Conservation (phyloP, 2,329 filamentous ascomycete genomes). For the Dactylellina sp. region DNA sequence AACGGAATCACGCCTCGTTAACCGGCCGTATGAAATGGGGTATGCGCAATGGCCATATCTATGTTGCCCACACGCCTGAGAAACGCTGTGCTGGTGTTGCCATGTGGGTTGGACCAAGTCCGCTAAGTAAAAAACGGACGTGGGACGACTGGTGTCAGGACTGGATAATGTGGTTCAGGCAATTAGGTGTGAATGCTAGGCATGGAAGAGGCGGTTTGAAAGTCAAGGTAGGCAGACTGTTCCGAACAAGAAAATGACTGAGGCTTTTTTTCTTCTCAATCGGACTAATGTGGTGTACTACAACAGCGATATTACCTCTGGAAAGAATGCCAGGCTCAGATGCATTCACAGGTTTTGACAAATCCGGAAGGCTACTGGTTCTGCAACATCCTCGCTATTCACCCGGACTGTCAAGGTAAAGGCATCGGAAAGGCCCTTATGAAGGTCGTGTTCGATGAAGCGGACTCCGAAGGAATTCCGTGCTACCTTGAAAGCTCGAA, state of each 20-base stretch:
- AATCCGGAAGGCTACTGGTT: conserved; percentile 78
- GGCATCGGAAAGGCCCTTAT: conserved; percentile 76
- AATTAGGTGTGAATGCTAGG: conserved; percentile 75
- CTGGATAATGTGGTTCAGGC: conserved; percentile 75
- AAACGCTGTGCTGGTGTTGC: conserved; percentile 74
- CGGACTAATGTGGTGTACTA: too few relatives aligned
- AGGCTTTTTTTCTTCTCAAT: too few relatives aligned
- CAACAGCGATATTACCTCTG: conserved; percentile 76
- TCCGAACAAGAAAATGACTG: too few relatives aligned
- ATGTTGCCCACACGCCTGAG: conserved; percentile 70
- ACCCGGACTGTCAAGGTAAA: conserved; percentile 73
- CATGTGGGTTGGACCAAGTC: conserved; percentile 76
- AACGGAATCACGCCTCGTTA: conserved; percentile 73
- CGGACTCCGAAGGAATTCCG: conserved; percentile 73
- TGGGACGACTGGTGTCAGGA: conserved; percentile 74
- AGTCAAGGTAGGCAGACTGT: conserved; percentile 66
- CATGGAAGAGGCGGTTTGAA: conserved; percentile 77
- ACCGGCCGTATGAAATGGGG: conserved; percentile 77
- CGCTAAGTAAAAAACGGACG: conserved; percentile 66
- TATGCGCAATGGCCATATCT: conserved; percentile 76
- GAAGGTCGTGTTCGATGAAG: conserved; percentile 72
- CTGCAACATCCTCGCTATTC: conserved; percentile 79
- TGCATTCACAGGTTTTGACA: conserved; percentile 73
- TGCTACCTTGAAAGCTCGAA: conserved; percentile 80
- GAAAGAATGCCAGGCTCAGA: conserved; percentile 74